phyloP scores from a whole-genome alignment of 768 basidiomycete genomes.

The Saitozyma sp. region DNA sequence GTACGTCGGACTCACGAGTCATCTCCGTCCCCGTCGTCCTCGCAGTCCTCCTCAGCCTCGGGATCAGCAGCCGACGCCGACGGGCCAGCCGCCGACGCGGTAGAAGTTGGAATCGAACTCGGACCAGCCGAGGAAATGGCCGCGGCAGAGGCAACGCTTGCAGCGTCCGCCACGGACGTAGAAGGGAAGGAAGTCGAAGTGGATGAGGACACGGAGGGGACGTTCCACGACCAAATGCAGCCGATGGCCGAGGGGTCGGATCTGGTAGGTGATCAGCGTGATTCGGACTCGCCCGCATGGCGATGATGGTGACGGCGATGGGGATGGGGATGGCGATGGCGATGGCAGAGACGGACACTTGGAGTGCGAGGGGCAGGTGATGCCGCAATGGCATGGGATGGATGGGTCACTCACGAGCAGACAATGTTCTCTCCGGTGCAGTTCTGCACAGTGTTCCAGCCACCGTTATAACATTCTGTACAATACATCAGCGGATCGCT shows the following conservation, averaged over 20 bases:
- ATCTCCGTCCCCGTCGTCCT: constrained; percentile 16
- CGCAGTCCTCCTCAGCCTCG: constrained; percentile 16
- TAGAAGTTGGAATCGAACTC: neutral
- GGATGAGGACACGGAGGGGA: neutral
- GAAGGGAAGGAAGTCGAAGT: neutral
- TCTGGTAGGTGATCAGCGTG: neutral
- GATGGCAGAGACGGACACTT: too few relatives aligned
- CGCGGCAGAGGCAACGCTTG: neutral
- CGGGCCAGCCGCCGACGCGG: neutral
- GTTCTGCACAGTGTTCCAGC: constrained; percentile 16
- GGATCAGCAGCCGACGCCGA: neutral
- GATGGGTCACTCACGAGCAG: constrained; percentile 17
- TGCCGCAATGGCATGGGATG: neutral
- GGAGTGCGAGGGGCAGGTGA: neutral
- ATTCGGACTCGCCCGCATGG: neutral
- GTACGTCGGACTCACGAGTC: neutral
- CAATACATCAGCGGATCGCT: neutral
- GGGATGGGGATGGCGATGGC: too few relatives aligned
- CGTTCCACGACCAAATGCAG: constrained; percentile 25
- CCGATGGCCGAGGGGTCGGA: constrained; percentile 12
- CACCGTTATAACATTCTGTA: constrained; percentile 21
- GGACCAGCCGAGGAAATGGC: constrained; percentile 3
- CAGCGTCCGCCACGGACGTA: neutral
- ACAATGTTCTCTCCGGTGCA: constrained; percentile 27
- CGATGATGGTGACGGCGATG: too few relatives aligned